Base-by-base conservation (phyloP, 2,329 filamentous ascomycete species). In the Pseudocercospora macadamiae region DNA sequence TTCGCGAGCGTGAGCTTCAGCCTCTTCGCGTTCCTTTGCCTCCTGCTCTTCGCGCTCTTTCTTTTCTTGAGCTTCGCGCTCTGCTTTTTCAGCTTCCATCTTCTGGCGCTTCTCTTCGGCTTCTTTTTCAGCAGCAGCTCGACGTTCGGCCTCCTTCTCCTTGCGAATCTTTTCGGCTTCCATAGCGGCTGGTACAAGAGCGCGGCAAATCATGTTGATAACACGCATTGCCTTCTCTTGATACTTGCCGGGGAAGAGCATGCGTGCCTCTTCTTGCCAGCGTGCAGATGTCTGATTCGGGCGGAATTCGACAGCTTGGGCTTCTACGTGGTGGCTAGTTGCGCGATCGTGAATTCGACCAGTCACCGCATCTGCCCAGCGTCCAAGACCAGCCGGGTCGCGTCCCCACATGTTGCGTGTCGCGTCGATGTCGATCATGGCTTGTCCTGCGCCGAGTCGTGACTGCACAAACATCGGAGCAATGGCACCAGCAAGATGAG, bases 221-320 rank as follows among this genome's bases (percentile, higher is more conserved):
- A 96, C 80, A 54, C 85, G 84, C 60, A 84, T 80, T 2, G 87
- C 83, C 70, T 89, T 89, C 49, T 96, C 92, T 3, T 84, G 72
- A 53, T 88, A 83, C 49, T 77, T 81, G 19, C 80, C 89, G 4
- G 61, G 61, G 74, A 95, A 97, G 0, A 97, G 82, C 73, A 99
- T 87, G 63, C 89, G 87, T 7, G 92, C 88, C 74, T 97, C 96
- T 70, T 97, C 91, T 70, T 90, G 86, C 88, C 96, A 99, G 61
- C 95, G 88, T 54, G 83, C 82, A 55, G 83, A 80, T 1, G 95
- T 97, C 7, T 85, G 81, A 34, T 86, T 84, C 7, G 91, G 82
- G 18, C 82, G 78, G 73, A 97, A 97, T 2, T 86, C 80, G 23
- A 93, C 87, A 10, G 91, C 89, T 66, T 89, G 88, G n/a, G 85